Evolutionary conservation across 768 basidiomycete species (phyloP), one percentile per base, ranked within the genome.

Genomic region (Harrya chromipes): DNA sequence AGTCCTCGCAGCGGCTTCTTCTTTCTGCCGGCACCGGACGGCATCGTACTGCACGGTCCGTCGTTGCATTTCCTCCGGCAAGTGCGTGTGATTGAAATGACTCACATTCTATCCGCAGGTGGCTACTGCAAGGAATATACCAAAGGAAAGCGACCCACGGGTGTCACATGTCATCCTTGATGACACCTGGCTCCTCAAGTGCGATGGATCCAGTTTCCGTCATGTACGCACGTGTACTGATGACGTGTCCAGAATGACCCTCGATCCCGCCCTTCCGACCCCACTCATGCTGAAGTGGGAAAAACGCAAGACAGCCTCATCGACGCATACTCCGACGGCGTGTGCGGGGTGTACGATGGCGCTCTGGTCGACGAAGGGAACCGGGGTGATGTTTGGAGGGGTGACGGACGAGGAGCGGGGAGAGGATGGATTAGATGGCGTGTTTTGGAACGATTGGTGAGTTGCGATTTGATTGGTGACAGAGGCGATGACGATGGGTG

Each of bases 101-200:
- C 8, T 13, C 1, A 35, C 7, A n/a, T 26, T 5, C 34, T 12
- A 13, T 10, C 11, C 17, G 14, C 43, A 90, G 87, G 90, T 11
- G 94, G 94, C 0, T 95, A 95, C 64, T 90, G 86, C 63, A 94
- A 97, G 65, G 87, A 91, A 68, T 94, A 94, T 58, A 61, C 69
- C 19, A 93, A 94, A 62, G 90, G 91, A 3, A 90, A 91, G 60
- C 82, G 88, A 1, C 84, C 88, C 0, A 71, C 90, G 12, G 93
- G 93, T 1, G 74, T n/a, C n/a, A n/a, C n/a, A n/a, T n/a, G n/a
- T 92, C n/a, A 91, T 89, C 72, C 74, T 95, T 7, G 90, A 92
- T 16, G 92, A 97, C 61, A 90, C 88, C 0, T 97, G 92, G 94
- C 74, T 93, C 45, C 74, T 97, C 6, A 79, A 80, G 86, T 89